Conservation (phyloP, 306 rosid species). For the Vicia sativa region DNA sequence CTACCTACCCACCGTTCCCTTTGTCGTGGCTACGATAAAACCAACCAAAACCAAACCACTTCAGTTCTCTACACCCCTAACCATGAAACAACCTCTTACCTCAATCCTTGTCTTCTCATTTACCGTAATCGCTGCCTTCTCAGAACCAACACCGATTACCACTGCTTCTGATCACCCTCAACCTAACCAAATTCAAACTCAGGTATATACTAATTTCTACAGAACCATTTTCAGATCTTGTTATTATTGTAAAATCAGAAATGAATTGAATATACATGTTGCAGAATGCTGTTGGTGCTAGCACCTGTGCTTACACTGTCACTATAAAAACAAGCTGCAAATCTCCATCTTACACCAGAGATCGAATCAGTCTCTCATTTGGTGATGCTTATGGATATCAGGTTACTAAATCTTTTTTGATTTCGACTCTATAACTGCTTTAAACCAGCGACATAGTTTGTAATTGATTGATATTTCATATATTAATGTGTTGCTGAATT, state of each 20-base stretch:
- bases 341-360: conserved; percentile 74
- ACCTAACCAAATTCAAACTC: conserved; percentile 29
- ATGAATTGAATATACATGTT: conserved; percentile 17
- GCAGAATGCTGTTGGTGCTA: conserved; percentile 46
- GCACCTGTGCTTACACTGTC: conserved; percentile 62
- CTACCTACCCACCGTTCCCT: background rate
- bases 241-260: conserved; percentile 17
- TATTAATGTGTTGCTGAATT: background rate
- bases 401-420: no score
- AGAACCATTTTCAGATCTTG: conserved; percentile 9
- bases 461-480: no score
- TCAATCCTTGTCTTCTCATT: conserved; percentile 46
- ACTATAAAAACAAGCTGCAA: conserved; percentile 74
- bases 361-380: conserved; percentile 73
- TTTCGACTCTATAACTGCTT: no score
- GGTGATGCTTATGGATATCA: conserved; percentile 91
- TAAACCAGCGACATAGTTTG: no score
- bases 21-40: background rate
- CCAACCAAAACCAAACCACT: background rate
- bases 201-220: conserved; percentile 24
- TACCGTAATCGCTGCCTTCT: conserved; percentile 34
- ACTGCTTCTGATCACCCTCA: conserved; percentile 17
- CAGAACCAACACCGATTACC: conserved; percentile 10
- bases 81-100: conserved; percentile 28
- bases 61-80: background rate